A percentile compares a stretch with the other conserved stretches of the same genome.
phyloP scores from a whole-genome alignment of 148 eudicot species.

The Drosera capensis region DNA sequence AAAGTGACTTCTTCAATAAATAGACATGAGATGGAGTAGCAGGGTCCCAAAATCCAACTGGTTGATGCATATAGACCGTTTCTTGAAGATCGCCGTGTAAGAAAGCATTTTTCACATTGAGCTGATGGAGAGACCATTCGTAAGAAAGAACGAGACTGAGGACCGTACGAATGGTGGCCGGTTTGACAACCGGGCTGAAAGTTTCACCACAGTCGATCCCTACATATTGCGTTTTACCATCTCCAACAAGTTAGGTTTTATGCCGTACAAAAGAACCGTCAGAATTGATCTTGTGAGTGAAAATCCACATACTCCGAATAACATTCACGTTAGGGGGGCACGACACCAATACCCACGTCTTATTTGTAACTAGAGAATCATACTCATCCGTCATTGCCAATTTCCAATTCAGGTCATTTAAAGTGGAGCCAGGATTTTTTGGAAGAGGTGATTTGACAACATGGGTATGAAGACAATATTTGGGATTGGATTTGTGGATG shows the following conservation, averaged over 20 bases:
- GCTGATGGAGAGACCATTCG: background rate
- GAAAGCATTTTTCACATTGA: background rate
- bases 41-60: background rate
- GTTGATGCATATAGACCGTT: background rate
- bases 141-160: background rate
- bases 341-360: background rate
- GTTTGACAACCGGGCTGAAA: slow-evolving; percentile 1
- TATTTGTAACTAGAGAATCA: background rate
- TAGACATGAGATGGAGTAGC: background rate
- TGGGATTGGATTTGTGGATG: background rate
- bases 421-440: background rate
- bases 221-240: background rate
- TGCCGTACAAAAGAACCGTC: too few species aligned
- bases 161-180: background rate
- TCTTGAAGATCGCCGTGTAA: background rate
- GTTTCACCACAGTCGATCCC: background rate
- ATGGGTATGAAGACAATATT: too few species aligned
- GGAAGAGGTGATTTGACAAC: too few species aligned
- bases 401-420: background rate
- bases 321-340: background rate
- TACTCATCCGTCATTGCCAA: background rate
- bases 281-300: background rate
- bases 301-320: background rate
- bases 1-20: background rate
- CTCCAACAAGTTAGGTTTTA: background rate